These are phyloP conservation scores for Colletotrichum costaricense DNA, from an alignment of 2,329 filamentous ascomycete species.

Conservation along the genomic window DNA sequence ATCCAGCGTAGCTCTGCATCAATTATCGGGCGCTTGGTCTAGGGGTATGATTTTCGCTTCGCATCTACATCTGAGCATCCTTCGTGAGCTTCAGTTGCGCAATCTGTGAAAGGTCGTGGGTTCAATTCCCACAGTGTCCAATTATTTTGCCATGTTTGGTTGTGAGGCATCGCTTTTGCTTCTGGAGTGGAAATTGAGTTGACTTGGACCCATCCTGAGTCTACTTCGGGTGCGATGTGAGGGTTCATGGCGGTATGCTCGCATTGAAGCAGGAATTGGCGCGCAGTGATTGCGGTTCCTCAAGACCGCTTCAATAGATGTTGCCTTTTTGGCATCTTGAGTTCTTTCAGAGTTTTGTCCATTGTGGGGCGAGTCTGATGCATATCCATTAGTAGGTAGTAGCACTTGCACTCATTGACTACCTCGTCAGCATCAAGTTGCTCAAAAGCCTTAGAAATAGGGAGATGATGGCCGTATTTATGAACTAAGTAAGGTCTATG, in stretches of 20 bases:
- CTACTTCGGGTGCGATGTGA: too few species aligned
- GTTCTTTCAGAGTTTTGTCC: too few species aligned
- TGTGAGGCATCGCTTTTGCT: neutral
- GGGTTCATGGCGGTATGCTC: too few species aligned
- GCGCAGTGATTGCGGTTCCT: too few species aligned
- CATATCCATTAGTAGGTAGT: too few species aligned
- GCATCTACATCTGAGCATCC: neutral
- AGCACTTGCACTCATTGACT: too few species aligned
- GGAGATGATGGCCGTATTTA: neutral
- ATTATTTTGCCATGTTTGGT: neutral
- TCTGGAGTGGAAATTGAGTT: neutral
- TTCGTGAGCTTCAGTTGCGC: neutral
- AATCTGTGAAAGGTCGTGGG: conserved; percentile 4
- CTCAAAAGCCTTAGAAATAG: neutral
- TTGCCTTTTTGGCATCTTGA: too few species aligned
- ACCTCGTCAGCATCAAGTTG: too few species aligned
- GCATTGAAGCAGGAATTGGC: too few species aligned
- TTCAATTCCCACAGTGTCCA: conserved; percentile 14
- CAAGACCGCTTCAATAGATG: too few species aligned
- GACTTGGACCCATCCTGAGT: too few species aligned
- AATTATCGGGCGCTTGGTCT: neutral
- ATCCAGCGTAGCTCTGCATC: neutral
- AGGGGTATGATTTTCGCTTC: conserved; percentile 15
- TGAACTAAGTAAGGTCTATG: neutral
- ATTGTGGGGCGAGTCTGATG: too few species aligned